Evolutionary conservation across 495 filamentous ascomycete genomes (phyloP).

Genomic region (Podospora pseudocomata): DNA sequence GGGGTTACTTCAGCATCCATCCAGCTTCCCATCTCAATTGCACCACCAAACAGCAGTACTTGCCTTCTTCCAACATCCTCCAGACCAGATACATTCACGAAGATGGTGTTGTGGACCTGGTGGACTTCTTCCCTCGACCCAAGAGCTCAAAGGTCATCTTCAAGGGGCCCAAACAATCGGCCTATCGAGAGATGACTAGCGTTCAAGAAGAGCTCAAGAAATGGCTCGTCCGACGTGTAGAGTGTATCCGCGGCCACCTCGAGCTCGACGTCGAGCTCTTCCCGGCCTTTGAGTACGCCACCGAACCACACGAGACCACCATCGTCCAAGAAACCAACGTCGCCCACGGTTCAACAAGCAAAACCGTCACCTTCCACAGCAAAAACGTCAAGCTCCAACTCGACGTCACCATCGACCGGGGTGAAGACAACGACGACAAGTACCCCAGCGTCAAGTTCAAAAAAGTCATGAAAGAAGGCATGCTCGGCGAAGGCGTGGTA

Average conservation of each 20-base stretch:
- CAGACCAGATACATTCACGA: conserved; percentile 69
- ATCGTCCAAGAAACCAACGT: conserved; percentile 41
- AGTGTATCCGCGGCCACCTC: conserved; percentile 62
- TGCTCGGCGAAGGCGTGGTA: conserved; percentile 58
- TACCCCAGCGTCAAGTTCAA: conserved; percentile 50
- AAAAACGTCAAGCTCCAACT: conserved; percentile 56
- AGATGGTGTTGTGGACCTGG: conserved; percentile 63
- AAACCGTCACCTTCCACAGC: conserved; percentile 60
- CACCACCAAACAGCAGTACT: conserved; percentile 66
- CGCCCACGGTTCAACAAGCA: conserved; percentile 41
- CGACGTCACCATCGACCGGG: conserved; percentile 59
- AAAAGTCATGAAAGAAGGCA: conserved; percentile 47
- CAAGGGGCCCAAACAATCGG: conserved; percentile 42
- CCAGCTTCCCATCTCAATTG: conserved; percentile 43
- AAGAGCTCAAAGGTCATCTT: conserved; percentile 43
- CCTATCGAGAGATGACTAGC: conserved; percentile 49
- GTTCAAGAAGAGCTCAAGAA: conserved; percentile 55
- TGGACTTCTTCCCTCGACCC: conserved; percentile 69
- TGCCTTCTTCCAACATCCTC: conserved; percentile 66
- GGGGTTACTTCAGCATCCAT: conserved; percentile 64
- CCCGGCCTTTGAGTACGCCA: conserved; percentile 67
- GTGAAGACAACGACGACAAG: conserved; percentile 45
- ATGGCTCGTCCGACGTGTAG: conserved; percentile 62
- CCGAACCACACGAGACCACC: conserved; percentile 52
- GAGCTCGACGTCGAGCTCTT: conserved; percentile 63